Base-by-base conservation (phyloP, 306 rosid genomes). In the Aeschynomene evenia region DNA sequence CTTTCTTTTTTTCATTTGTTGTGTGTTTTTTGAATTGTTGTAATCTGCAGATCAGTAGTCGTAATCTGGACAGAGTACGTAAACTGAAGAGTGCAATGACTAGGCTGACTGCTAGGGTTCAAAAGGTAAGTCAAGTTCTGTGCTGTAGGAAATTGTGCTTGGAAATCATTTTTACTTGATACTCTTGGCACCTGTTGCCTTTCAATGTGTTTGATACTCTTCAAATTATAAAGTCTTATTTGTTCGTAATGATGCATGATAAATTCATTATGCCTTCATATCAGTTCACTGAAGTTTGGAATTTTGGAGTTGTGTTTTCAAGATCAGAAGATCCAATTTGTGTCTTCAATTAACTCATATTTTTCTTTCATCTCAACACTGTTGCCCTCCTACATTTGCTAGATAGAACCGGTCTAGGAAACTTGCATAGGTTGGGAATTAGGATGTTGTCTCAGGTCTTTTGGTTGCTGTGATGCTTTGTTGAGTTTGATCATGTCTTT, bases 11-110 rank as follows among this genome's bases (percentile, higher is more conserved):
- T 28, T 40, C 39, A 24, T 11, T 22, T 63, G 33, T 66, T 43
- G n/a, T 65, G 54, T 75, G 18, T 37, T 11, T 54, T 66, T 62
- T 54, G 45, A 77, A 60, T 40, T 70, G 53, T 63, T 67, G 29
- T 39, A 13, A 31, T 72, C 61, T 72, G 76, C 86, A 93, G 98
- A 88, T 93, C 79, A 85, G 96, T 66, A 90, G 96, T 77, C 96
- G 98, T 76, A 93, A 93, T 84, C 84, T 93, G 94, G 97, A 93
- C 80, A 85, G 94, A 75, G 98, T 93, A 73, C 97, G 97, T 79
- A 93, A 90, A 80, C 48, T 90, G 82, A 93, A 93, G 82, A 88
- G 98, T 85, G 94, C 94, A 63, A 94, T 94, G 97, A 94, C 98
- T 14, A 88, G 98, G 89, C 74, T 94, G 90, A 94, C 96, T 54